Conservation (phyloP, 2,329 filamentous ascomycete species). For the Calonectria multiphialidica region DNA sequence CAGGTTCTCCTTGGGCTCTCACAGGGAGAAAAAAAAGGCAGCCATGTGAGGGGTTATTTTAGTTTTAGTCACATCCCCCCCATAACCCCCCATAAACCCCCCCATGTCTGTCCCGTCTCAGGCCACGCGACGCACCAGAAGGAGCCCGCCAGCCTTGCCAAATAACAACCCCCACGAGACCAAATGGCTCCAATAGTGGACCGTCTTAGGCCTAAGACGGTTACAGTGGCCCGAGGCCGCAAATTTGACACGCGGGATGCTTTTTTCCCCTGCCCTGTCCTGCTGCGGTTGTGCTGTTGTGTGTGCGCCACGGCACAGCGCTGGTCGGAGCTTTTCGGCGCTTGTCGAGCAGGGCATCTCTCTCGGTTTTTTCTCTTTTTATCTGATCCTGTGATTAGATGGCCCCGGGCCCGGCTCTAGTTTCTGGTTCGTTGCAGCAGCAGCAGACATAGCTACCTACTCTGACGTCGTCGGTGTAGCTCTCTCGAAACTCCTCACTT, state of each 20-base stretch:
- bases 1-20: background rate
- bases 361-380: background rate
- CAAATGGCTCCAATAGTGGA: background rate
- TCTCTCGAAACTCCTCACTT: background rate
- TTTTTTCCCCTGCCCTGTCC: background rate
- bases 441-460: background rate
- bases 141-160: background rate
- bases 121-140: background rate
- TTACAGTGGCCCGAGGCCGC: background rate
- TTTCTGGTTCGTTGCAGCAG: background rate
- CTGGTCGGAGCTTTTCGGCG: conserved; percentile 13
- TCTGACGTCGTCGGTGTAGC: conserved; percentile 11
- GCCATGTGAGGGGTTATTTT: conserved; percentile 9
- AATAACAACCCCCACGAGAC: background rate
- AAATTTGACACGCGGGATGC: conserved; percentile 19
- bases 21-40: background rate
- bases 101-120: background rate
- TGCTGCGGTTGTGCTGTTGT: background rate
- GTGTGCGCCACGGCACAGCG: background rate
- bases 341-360: background rate
- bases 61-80: background rate
- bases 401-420: background rate
- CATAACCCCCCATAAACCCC: background rate
- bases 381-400: conserved; percentile 23
- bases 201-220: conserved; percentile 10